Evolutionary conservation across 2,329 filamentous ascomycete genomes (phyloP), one percentile per base, ranked within the genome.

Genomic region (Fusarium mangiferae): DNA sequence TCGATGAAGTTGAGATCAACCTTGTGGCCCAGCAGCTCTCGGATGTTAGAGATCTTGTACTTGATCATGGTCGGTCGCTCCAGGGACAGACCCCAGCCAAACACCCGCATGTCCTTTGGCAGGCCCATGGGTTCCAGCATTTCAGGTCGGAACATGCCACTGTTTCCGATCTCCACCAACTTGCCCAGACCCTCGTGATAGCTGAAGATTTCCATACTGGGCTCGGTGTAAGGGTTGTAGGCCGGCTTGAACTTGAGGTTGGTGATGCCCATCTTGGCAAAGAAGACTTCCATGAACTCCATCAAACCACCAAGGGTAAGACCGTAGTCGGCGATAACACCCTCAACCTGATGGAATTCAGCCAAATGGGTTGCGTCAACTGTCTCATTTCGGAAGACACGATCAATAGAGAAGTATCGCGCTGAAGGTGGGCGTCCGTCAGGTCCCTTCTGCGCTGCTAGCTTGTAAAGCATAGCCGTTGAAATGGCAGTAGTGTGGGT

Each of bases 51-150:
- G 70, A 94, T 94, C 78, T 89, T 90, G 82, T 93, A 97, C 89
- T 97, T 96, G 86, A 98, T 98, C 96, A 98, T 99, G 17, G 96
- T 98, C 66, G 96, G 96, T 78, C 96, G 87, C 87, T 99, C 96
- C 81, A 99, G 84, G 82, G 91, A 94, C 80, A 99, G 85, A 42
- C 96, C 96, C 89, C 95, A 98, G 39, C 96, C 96, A 81, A 98
- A 98, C 15, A 98, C 95, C 72, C 93, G 88, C 90, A 98, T 91
- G 79, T 98, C 93, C 84, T 92, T 94, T 30, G 95, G 95, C 79
- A 98, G 84, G 39, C 96, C 96, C 95, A 98, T 98, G 10, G 95
- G 88, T 84, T 98, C 93, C 80, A 98, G 84, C 96, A 98, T 98
- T 85, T 99, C 96, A 4, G 96, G 95, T 75, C 96, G 89, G 91